Evolutionary conservation across 352 stramenopile species (phyloP), one percentile per base, ranked within the genome.

Genomic region (Paralagenidium karlingii): DNA sequence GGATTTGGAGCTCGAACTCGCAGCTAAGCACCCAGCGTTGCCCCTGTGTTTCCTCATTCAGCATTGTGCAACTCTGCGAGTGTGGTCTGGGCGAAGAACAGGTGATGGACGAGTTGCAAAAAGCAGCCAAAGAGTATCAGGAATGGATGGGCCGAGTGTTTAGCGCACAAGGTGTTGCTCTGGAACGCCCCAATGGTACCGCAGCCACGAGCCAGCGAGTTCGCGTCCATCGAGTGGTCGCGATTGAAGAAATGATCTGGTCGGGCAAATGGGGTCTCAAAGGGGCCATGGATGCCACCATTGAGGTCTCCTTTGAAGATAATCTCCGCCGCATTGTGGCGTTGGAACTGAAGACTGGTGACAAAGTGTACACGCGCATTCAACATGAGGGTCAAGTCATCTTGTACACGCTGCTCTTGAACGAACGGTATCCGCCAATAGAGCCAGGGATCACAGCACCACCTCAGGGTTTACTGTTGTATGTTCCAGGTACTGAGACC

Each of bases 311-410:
- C 7, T 75, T 82, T 38, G 31, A 38, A 11, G 36, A 6, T 27
- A 27, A 42, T 45, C 11, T 37, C 38, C 18, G 6, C 24, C 28
- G 29, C 12, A 58, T 87, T n/a, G 16, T 85, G 3, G 70, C 77
- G 12, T 21, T 95, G 7, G 82, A 95, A 39, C 58, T 95, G 8
- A 95, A 95, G 53, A 95, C 82, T 13, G 83, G 83, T 9, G 92
- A 68, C 34, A 80, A 83, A 40, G 45, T 45, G 26, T 81, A 74
- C 32, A 43, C 43, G 12, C 51, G 55, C 6, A 48, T 63, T 7
- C 61, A 88, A 19, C 74, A 91, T 39, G 58, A 76, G 31, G 81
- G 71, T 9, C 82, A 95, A 74, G 79, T 95, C 11, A 87, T 94
- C 24, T 37, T 94, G 27, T 94, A 95, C 34, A 92, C 74, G 5